Evolutionary conservation across 2,329 filamentous ascomycete species (phyloP).

Genomic region (Neofusicoccum sp.): DNA sequence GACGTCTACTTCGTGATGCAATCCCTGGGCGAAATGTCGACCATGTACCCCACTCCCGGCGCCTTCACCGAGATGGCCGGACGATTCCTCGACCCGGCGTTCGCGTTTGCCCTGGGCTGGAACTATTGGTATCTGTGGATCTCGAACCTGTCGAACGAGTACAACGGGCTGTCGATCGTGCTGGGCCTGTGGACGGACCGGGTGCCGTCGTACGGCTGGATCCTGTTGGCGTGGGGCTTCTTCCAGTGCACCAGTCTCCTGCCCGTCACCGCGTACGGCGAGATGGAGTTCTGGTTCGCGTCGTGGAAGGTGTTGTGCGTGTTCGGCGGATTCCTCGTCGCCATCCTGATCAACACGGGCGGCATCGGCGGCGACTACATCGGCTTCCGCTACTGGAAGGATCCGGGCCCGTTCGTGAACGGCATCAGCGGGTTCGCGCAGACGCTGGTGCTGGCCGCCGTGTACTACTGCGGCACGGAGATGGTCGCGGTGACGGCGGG

Average conservation of each 20-base stretch:
- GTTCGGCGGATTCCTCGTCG: conserved; percentile 46
- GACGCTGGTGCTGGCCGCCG: conserved; percentile 46
- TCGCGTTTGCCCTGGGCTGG: conserved; percentile 72
- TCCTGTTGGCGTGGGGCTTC: conserved; percentile 56
- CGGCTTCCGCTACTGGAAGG: conserved; percentile 42
- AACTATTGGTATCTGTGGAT: conserved; percentile 68
- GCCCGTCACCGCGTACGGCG: conserved; percentile 31
- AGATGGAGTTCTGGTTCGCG: conserved; percentile 52
- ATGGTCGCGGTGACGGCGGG: conserved; percentile 40
- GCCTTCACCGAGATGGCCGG: conserved; percentile 60
- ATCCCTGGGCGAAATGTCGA: conserved; percentile 73
- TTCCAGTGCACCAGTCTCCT: conserved; percentile 24
- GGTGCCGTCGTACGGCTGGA: conserved; percentile 57
- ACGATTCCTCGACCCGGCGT: conserved; percentile 73
- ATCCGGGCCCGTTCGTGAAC: conserved; percentile 44
- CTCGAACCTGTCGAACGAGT: conserved; percentile 51
- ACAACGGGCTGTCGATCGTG: conserved; percentile 44
- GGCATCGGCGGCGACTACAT: conserved; percentile 36
- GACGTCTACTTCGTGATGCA: conserved; percentile 49
- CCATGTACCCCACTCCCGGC: conserved; percentile 70
- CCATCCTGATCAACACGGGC: conserved; percentile 30
- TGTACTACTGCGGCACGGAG: conserved; percentile 42
- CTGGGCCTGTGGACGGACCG: conserved; percentile 64
- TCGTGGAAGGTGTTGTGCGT: conserved; percentile 32
- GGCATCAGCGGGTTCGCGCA: conserved; percentile 46